Percentiles rank a stretch among this genome's conserved stretches.
These are phyloP conservation scores for Tolypocladium ovalisporum DNA, from an alignment of 2,329 filamentous ascomycete genomes.

Conservation along the genomic window DNA sequence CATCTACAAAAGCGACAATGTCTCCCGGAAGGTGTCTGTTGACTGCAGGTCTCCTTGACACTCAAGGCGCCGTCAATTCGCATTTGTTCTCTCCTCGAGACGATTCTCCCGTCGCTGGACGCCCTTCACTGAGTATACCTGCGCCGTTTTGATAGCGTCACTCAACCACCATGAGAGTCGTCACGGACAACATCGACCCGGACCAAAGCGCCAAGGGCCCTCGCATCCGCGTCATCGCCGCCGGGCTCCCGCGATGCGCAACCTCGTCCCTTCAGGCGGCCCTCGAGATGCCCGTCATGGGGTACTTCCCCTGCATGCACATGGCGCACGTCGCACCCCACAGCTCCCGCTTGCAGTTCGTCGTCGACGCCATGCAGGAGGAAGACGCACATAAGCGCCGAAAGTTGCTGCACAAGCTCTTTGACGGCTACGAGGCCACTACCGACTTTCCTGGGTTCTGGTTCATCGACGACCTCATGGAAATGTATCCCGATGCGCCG, in stretches of 20 bases:
- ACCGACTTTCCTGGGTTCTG: constrained; percentile 19
- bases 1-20: neutral
- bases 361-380: constrained; percentile 16
- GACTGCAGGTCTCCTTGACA: neutral
- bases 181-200: constrained; percentile 6
- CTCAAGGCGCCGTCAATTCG: neutral
- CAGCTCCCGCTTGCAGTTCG: constrained; percentile 10
- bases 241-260: constrained; percentile 22
- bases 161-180: constrained; percentile 9
- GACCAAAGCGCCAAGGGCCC: constrained; percentile 7
- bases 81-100: no score
- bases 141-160: neutral
- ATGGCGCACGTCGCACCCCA: constrained; percentile 18
- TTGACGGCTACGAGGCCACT: constrained; percentile 17
- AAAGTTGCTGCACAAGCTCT: constrained; percentile 17
- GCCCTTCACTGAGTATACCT: neutral
- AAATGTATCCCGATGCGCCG: constrained; percentile 23
- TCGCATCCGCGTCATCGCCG: constrained; percentile 15
- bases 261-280: constrained; percentile 24
- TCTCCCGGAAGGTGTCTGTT: no score
- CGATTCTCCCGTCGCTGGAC: neutral
- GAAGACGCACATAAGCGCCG: constrained; percentile 12
- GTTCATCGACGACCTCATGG: constrained; percentile 25
- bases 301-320: constrained; percentile 19
- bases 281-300: constrained; percentile 16